These are phyloP conservation scores for Cicer cuneatum DNA, from an alignment of 306 rosid species.

Conservation along the genomic window DNA sequence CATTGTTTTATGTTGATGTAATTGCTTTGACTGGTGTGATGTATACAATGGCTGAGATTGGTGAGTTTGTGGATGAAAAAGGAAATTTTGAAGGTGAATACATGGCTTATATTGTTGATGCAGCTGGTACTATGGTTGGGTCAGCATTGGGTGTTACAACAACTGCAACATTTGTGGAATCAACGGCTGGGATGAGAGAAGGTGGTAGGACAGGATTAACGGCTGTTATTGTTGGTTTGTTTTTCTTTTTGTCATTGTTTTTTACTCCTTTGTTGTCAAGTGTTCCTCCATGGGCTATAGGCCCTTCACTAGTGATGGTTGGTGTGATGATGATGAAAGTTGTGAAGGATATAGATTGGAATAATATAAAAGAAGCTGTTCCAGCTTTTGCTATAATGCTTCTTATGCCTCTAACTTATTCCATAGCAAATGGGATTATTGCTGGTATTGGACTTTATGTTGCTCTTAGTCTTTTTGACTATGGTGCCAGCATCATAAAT, in stretches of 20 bases:
- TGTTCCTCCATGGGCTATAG: conserved; percentile 97
- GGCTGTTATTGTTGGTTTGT: conserved; percentile 66
- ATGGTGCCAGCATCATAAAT: conserved; percentile 35
- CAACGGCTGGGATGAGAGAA: conserved; percentile 82
- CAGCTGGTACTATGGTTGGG: conserved; percentile 70
- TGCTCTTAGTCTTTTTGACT: conserved; percentile 72
- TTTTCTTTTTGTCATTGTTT: conserved; percentile 74
- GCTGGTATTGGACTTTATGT: conserved; percentile 78
- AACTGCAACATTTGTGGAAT: conserved; percentile 76
- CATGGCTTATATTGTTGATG: conserved; percentile 83
- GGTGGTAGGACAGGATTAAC: conserved; percentile 93
- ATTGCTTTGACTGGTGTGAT: conserved; percentile 80
- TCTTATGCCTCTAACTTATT: conserved; percentile 89
- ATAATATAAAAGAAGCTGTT: conserved; percentile 62
- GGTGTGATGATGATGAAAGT: conserved; percentile 98
- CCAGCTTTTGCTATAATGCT: conserved; percentile 85
- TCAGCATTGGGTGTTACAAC: conserved; percentile 75
- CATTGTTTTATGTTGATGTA: conserved; percentile 85
- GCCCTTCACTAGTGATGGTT: conserved; percentile 88
- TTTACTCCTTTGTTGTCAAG: conserved; percentile 77
- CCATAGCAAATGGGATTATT: conserved; percentile 87
- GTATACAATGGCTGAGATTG: conserved; percentile 86
- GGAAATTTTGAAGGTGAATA: conserved; percentile 93
- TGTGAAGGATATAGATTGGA: conserved; percentile 90
- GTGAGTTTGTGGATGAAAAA: conserved; percentile 66